Base-by-base conservation (phyloP, 169 alveolate genomes). In the Plasmodium falciparum region DNA sequence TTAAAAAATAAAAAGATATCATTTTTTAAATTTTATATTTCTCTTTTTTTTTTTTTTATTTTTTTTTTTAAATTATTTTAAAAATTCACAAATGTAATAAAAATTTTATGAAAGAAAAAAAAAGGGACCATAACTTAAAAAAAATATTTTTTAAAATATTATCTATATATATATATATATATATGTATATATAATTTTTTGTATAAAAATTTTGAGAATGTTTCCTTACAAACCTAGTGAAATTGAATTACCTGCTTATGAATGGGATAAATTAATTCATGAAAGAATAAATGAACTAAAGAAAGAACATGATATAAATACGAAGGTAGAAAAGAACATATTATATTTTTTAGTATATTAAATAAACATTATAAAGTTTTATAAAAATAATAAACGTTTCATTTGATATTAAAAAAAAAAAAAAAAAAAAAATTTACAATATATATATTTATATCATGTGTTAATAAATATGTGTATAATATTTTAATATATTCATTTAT, bases 141-240 rank as follows among this genome's bases (percentile, higher is more conserved):
- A 65, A 33, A 65, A 29, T 29, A 33, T 12, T 4, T 74, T 74
- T 12, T 15, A 61, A 20, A 58, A 17, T 22, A n/a, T 43, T 71
- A 33, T 4, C 12, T 49, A 73, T 73, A 29, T 47, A 56, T 73
- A 72, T 52, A 26, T 49, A 73, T 73, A 29, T 47, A 56, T 73
- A 72, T 52, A 26, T 74, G 17, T 15, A 73, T 73, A n/a, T 73
- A 13, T 63, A 24, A 4, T 15, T 56, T 54, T 11, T n/a, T 63
- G 24, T 76, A 76, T 69, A 76, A 58, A 50, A 49, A 12, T 65
- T 9, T 58, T 56, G 50, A 61, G n/a, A 63, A 80, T 80, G 90
- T 80, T 80, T 80, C 90, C 90, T n/a, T 80, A 80, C 52, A 52
- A 67, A 45, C 90, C 90, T 13, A 80, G 90, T 33, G 61, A 80